Evolutionary conservation across 306 rosid genomes (phyloP).

Genomic region (Pterocarpus macrocarpus): DNA sequence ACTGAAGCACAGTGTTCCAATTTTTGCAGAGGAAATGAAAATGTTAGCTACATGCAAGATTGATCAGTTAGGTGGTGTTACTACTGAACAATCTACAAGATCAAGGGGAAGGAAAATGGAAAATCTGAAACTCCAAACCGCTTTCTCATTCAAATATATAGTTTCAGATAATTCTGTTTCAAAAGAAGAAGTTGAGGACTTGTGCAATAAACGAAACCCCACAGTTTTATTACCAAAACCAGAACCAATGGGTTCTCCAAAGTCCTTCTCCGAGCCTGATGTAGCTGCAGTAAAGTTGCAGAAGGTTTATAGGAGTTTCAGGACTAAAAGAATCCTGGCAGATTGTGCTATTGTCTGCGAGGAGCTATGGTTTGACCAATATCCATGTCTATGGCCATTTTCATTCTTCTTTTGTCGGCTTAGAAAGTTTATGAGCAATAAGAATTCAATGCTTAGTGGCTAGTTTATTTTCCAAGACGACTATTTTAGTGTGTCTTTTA

Average conservation of each 20-base stretch:
- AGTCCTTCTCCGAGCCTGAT: conserved; percentile 41
- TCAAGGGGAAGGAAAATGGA: conserved; percentile 52
- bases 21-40: conserved; percentile 23
- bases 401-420: too few relatives aligned
- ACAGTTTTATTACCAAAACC: conserved; percentile 33
- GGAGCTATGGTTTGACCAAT: conserved; percentile 76
- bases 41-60: conserved; percentile 13
- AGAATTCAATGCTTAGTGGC: not conserved
- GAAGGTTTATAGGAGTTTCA: conserved; percentile 79
- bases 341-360: conserved; percentile 90
- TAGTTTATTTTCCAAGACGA: not conserved
- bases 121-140: conserved; percentile 51
- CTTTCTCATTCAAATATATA: conserved; percentile 44
- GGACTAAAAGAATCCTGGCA: conserved; percentile 78
- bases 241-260: conserved; percentile 37
- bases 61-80: too few relatives aligned
- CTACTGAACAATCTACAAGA: not conserved
- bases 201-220: conserved; percentile 20
- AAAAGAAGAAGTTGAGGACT: conserved; percentile 35
- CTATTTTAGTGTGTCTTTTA: not conserved
- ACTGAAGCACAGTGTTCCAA: not conserved
- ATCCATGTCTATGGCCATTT: not conserved
- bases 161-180: conserved; percentile 24
- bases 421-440: not conserved
- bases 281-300: conserved; percentile 77